phyloP scores from a whole-genome alignment of 805 yeast species.

The Lipomyces chichibuensis region DNA sequence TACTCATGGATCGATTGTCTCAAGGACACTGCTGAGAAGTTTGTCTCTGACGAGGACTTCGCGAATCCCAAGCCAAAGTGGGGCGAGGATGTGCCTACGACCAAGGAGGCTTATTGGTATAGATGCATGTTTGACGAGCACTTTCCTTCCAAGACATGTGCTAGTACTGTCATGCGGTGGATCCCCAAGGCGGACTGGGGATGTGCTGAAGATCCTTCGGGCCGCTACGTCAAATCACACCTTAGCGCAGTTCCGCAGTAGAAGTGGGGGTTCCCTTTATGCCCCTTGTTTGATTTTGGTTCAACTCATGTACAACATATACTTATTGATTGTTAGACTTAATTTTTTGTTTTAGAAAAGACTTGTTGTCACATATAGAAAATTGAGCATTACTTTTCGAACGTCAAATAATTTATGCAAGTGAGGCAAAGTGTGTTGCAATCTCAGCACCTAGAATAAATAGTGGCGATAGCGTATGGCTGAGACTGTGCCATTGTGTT shows the following conservation, averaged over 20 bases:
- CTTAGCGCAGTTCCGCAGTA: constrained; percentile 57
- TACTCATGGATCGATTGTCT: constrained; percentile 99
- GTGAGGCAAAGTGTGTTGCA: no score
- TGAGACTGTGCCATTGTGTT: no score
- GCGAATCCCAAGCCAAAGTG: constrained; percentile 91
- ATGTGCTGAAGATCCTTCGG: constrained; percentile 97
- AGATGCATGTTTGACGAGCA: constrained; percentile 93
- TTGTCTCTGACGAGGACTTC: constrained; percentile 86
- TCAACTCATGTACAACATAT: neutral
- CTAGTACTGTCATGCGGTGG: constrained; percentile 98
- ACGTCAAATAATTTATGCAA: neutral
- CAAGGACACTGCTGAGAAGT: constrained; percentile 90
- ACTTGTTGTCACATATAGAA: neutral
- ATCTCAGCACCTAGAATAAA: no score
- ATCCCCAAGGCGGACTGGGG: constrained; percentile 99
- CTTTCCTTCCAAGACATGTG: constrained; percentile 90
- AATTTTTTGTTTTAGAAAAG: neutral
- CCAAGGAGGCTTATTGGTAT: constrained; percentile 99
- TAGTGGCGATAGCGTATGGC: no score
- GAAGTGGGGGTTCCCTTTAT: neutral
- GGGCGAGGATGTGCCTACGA: constrained; percentile 93
- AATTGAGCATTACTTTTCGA: neutral
- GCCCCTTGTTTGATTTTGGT: neutral
- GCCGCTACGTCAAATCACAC: constrained; percentile 92
- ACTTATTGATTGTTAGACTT: neutral